Evolutionary conservation across 208 protist species (phyloP).

Genomic region (Acanthamoeba lenticulata): DNA sequence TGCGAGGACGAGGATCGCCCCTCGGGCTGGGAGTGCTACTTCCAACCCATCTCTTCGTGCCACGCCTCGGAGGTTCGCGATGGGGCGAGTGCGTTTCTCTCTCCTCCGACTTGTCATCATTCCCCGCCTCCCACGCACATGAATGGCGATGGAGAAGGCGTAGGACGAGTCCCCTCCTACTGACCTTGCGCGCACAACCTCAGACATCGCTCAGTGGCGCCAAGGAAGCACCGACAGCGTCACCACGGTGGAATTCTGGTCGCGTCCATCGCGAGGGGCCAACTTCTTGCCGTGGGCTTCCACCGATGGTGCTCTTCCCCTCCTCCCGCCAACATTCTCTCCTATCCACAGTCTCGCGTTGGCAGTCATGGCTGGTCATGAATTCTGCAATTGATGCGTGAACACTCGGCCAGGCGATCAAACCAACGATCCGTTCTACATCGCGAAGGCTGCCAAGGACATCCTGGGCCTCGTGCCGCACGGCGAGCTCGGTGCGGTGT

Average conservation of each 20-base stretch:
- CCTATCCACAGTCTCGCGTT: not conserved
- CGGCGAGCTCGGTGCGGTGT: not conserved
- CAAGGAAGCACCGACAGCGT: not conserved
- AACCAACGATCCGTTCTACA: slow-evolving; percentile 37
- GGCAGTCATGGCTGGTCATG: not conserved
- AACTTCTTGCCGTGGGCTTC: slow-evolving; percentile 16
- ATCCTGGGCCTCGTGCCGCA: not conserved
- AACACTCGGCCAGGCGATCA: not conserved
- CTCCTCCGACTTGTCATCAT: not conserved
- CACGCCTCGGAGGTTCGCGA: not conserved
- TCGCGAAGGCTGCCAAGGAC: not conserved
- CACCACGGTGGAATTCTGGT: not conserved
- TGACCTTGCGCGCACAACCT: not conserved
- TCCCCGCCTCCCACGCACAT: not conserved
- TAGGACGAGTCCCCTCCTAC: not conserved
- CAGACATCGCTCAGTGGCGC: not conserved
- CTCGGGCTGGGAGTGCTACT: not conserved
- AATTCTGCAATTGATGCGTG: not conserved
- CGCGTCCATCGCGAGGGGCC: not conserved
- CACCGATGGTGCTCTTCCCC: not conserved
- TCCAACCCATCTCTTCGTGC: slow-evolving; percentile 4
- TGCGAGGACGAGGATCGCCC: not conserved
- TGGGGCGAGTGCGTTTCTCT: not conserved
- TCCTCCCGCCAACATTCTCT: not conserved
- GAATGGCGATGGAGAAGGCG: no score